Base-by-base conservation (phyloP, 305 asterid species). In the Petunia hybrid region DNA sequence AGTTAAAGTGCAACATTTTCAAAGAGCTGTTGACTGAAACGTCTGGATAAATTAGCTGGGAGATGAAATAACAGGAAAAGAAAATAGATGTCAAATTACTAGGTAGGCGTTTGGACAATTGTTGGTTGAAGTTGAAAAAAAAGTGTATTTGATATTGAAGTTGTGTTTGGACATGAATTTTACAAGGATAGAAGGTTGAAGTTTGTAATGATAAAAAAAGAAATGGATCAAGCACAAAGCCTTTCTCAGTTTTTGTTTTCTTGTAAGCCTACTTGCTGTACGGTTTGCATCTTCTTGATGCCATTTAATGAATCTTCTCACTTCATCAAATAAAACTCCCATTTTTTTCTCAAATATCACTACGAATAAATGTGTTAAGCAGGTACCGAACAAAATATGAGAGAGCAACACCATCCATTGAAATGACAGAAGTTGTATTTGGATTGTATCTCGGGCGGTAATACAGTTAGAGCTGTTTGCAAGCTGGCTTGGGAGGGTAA, bases 21-120 rank as follows among this genome's bases (percentile, higher is more conserved):
- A 67, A n/a, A 41, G 75, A 67, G n/a, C 14, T 35, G 46, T 71
- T 35, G 45, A 46, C 78, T 48, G 62, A 71, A 46, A 46, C 31
- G 78, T 71, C 48, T 71, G 62, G 62, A 71, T 35, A 71, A 36
- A 12, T 42, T 46, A 46, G 61, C 9, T 35, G 45, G 36, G 78
- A 64, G 42, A 48, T 51, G 60, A 12, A 48, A 9, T 31, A 48
- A 35, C 46, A 46, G 16, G 61, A 71, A 31, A 46, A 71, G 41
- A 71, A 71, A 70, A 46, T 70, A 22, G 57, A 70, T 46, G 42
- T 70, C 41, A 70, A 31, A 9, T 46, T 70, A 45, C 77, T 46
- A 69, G 77, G 46, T n/a, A 22, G 31, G 31, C 31, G 31, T 22
- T 22, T 22, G 31, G 31, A 22, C 31, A 22, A 22, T 22, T 22